Base-by-base conservation (phyloP, 2,329 filamentous ascomycete species). In the Fusarium albidum region DNA sequence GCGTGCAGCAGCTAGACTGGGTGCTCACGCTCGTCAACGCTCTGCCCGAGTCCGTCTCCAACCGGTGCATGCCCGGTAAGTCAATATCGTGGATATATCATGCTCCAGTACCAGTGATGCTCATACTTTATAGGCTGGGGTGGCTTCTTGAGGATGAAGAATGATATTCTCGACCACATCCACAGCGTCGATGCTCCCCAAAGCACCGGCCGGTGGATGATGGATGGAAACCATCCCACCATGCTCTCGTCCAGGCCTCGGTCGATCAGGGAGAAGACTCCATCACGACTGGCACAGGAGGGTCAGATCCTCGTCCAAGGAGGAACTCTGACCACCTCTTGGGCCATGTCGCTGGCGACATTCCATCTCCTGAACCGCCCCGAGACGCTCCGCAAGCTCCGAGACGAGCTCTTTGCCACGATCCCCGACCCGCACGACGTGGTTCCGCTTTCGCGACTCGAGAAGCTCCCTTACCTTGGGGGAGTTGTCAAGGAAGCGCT, bases 401-500 rank as follows among this genome's bases (percentile, higher is more conserved):
- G 71, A n/a, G 69, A 73, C 49, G 73, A 74, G 54, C 67, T 75
- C 9, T 71, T 71, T 38, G 66, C 59, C 4, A 69, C 68, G 6
- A 70, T 74, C 9, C 69, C 73, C 2, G 60, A 73, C 33, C 60
- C 66, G 10, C 52, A 68, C 35, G 64, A 69, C 39, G 47, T 61
- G 3, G 52, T 66, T 6, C 58, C 71, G 6, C 54, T 73, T 11
- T 63, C 69, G 3, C 55, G 61, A 35, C 61, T 75, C 3, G 71
- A 75, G 47, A 68, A 57, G 33, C 63, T 77, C 25, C 73, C 74
- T 0, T 82, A 81, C 56, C 73, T 83, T 21, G 68, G 74, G 25
- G 79, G 78, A n/a, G 77, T 82, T 4, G 73, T 84, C 49, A 79
- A 77, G 39, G 82, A 84, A 65, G 71, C 77, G 1, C 70, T 82